Percentiles rank a stretch among this genome's conserved stretches.
Evolutionary conservation across 768 basidiomycete species (phyloP).

Genomic region (Daedaleopsis sinensis): DNA sequence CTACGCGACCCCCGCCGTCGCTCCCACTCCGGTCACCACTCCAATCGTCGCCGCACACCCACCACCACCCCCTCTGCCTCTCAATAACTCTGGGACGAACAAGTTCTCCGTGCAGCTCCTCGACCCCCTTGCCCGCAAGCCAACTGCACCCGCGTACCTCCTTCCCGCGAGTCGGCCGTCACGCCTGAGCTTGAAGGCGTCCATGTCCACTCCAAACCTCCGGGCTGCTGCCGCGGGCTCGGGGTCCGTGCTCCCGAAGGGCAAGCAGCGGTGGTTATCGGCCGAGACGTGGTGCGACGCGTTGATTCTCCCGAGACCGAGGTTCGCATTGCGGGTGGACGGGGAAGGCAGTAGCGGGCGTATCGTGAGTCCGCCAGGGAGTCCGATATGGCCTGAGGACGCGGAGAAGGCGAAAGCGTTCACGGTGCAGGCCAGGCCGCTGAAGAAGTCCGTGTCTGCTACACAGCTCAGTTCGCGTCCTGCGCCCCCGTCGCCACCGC

Average conservation of each 20-base stretch:
- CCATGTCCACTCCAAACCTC: conserved; percentile 70
- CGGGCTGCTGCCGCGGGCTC: conserved; percentile 31
- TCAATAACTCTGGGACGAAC: conserved; percentile 18
- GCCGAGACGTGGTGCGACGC: conserved; percentile 86
- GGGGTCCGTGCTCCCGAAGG: conserved; percentile 34
- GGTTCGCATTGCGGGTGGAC: conserved; percentile 54
- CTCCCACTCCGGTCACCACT: conserved; percentile 17
- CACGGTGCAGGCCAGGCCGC: conserved; percentile 8
- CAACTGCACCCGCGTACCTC: conserved; percentile 26
- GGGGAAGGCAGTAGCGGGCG: conserved; percentile 31
- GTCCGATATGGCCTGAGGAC: conserved; percentile 38
- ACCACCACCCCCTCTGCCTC: conserved; percentile 14
- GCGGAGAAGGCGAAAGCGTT: conserved; percentile 5
- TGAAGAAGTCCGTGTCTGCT: conserved; percentile 26
- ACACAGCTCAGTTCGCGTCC: conserved; percentile 37
- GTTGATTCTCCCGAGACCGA: conserved; percentile 72
- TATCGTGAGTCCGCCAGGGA: conserved; percentile 53
- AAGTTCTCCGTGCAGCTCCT: conserved; percentile 30
- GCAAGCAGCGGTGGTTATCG: conserved; percentile 67
- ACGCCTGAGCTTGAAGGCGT: conserved; percentile 48
- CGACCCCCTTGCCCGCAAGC: conserved; percentile 22
- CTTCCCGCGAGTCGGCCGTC: conserved; percentile 15
- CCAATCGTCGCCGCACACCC: conserved; percentile 10
- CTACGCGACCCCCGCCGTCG: conserved; percentile 38
- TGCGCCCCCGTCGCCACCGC: conserved; percentile 15